Evolutionary conservation across 352 stramenopile genomes (phyloP).

Genomic region (Phytophthora parvispora): DNA sequence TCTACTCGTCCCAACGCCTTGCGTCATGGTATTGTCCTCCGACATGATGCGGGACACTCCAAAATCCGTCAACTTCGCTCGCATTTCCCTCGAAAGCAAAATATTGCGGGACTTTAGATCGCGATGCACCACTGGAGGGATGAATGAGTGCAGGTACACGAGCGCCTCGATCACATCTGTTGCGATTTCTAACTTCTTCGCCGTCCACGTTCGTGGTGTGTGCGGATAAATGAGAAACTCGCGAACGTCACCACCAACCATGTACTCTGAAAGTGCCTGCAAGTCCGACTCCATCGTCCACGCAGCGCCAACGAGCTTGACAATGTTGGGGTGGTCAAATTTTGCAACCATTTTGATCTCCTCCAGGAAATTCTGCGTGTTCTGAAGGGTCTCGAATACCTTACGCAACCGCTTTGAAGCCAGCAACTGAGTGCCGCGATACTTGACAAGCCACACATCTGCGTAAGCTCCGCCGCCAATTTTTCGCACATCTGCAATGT

Average conservation of each 20-base stretch:
- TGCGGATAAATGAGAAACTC: slow-evolving; percentile 32
- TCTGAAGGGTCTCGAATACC: slow-evolving; percentile 22
- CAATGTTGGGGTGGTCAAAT: slow-evolving; percentile 54
- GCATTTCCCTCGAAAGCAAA: slow-evolving; percentile 29
- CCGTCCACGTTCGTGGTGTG: slow-evolving; percentile 35
- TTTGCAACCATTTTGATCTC: slow-evolving; percentile 61
- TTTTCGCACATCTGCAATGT: slow-evolving; percentile 60
- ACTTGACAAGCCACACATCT: slow-evolving; percentile 59
- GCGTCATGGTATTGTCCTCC: slow-evolving; percentile 35
- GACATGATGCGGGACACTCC: slow-evolving; percentile 30
- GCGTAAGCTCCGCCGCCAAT: slow-evolving; percentile 47
- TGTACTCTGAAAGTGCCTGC: slow-evolving; percentile 66
- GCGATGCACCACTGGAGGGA: slow-evolving; percentile 29
- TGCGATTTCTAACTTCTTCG: slow-evolving; percentile 27
- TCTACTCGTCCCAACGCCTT: slow-evolving; percentile 33
- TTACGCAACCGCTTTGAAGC: slow-evolving; percentile 53
- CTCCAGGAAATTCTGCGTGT: slow-evolving; percentile 43
- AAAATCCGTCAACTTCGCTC: slow-evolving; percentile 44
- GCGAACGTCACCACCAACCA: slow-evolving; percentile 62
- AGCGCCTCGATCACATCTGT: slow-evolving; percentile 35
- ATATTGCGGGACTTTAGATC: slow-evolving; percentile 35
- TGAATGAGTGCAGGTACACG: slow-evolving; percentile 46
- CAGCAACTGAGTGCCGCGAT: slow-evolving; percentile 34
- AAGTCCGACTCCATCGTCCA: slow-evolving; percentile 57
- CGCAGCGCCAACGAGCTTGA: slow-evolving; percentile 50